phyloP scores from a whole-genome alignment of 177 flowering plant species.

The Vitis hybrid region DNA sequence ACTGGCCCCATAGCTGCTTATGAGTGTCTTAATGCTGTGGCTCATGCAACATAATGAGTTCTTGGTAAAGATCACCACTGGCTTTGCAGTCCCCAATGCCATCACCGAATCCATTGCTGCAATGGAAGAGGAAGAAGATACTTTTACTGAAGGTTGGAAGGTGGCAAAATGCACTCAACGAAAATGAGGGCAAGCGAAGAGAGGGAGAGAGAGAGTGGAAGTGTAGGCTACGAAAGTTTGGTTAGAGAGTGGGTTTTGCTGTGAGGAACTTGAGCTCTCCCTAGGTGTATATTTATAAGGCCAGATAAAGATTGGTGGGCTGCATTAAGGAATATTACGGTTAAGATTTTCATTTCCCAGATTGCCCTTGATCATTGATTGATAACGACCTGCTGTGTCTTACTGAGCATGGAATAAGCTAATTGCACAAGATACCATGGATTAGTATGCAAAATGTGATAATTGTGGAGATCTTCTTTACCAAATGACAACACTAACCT shows the following conservation, averaged over 20 bases:
- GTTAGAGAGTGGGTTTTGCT: neutral
- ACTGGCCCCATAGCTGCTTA: conserved; percentile 40
- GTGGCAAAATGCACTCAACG: no score
- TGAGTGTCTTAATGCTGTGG: conserved; percentile 36
- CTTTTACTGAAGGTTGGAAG: no score
- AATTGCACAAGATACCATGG: neutral
- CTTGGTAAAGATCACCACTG: conserved; percentile 25
- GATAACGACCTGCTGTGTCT: neutral
- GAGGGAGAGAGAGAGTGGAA: no score
- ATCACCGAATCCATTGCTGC: conserved; percentile 20
- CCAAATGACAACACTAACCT: no score
- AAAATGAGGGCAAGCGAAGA: no score
- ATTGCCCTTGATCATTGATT: conserved; percentile 1
- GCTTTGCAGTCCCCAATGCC: conserved; percentile 12
- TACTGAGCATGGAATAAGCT: no score
- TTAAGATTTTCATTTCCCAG: conserved; percentile 1
- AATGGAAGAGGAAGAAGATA: no score
- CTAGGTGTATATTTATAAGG: conserved; percentile 7
- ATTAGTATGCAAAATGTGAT: neutral
- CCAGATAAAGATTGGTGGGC: neutral
- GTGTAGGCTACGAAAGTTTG: no score
- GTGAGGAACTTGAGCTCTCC: conserved; percentile 7
- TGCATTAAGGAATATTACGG: no score
- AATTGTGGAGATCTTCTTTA: no score
- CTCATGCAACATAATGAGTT: conserved; percentile 26